Evolutionary conservation across 768 basidiomycete genomes (phyloP).

Genomic region (Podaxis sp.): DNA sequence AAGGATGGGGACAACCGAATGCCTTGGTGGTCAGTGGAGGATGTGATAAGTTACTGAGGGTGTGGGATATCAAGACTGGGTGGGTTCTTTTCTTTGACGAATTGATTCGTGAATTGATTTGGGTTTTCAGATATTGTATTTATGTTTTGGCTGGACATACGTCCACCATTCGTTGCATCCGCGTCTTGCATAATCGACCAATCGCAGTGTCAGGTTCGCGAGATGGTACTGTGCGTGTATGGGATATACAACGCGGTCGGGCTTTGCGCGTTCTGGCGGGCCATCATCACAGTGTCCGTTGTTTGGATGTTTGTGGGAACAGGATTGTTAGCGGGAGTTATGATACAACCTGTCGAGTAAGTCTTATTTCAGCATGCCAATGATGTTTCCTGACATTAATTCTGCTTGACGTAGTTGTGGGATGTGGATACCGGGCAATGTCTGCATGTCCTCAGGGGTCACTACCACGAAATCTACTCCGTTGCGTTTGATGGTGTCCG

Average conservation of each 20-base stretch:
- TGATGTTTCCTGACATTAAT: constrained; percentile 7
- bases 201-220: constrained; percentile 90
- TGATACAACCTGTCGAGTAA: constrained; percentile 80
- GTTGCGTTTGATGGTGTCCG: constrained; percentile 86
- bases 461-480: constrained; percentile 86
- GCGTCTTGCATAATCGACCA: constrained; percentile 82
- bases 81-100: constrained; percentile 31
- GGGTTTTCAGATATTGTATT: constrained; percentile 52
- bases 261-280: constrained; percentile 67
- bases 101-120: background rate
- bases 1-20: constrained; percentile 88
- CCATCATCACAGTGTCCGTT: constrained; percentile 80
- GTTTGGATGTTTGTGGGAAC: constrained; percentile 84
- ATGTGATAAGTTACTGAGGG: constrained; percentile 87
- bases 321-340: constrained; percentile 91
- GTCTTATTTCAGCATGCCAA: constrained; percentile 20
- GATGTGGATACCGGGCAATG: constrained; percentile 88
- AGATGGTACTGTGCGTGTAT: constrained; percentile 83
- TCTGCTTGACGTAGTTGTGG: constrained; percentile 61
- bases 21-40: constrained; percentile 88
- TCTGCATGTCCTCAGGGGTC: constrained; percentile 76
- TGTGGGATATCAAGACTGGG: constrained; percentile 91
- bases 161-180: constrained; percentile 89
- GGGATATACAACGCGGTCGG: constrained; percentile 86
- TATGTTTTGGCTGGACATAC: constrained; percentile 82